phyloP scores from a whole-genome alignment of 1,139 yeast species.

The Insectozyma bohioensis region DNA sequence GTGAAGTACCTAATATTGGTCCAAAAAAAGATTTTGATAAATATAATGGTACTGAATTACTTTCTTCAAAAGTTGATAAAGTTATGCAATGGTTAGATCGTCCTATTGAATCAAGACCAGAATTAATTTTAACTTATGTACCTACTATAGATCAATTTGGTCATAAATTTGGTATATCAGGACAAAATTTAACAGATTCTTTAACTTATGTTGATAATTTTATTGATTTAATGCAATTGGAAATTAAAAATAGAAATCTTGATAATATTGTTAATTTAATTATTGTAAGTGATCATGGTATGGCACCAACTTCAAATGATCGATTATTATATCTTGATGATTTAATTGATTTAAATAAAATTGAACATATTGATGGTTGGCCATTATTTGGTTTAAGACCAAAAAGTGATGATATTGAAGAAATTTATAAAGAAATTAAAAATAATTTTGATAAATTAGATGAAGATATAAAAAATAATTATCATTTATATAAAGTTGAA shows the following conservation, averaged over 20 bases:
- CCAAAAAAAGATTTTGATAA: constrained; percentile 54
- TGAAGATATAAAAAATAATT: constrained; percentile 17
- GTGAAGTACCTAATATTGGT: constrained; percentile 63
- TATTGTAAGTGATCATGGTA: constrained; percentile 88
- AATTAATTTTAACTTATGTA: constrained; percentile 74
- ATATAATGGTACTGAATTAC: constrained; percentile 63
- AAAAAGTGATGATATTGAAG: constrained; percentile 25
- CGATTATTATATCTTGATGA: constrained; percentile 72
- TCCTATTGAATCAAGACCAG: constrained; percentile 59
- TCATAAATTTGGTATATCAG: constrained; percentile 67
- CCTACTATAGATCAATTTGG: constrained; percentile 80
- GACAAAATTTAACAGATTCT: constrained; percentile 54
- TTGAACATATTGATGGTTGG: constrained; percentile 81
- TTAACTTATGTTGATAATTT: constrained; percentile 65
- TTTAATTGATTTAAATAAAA: constrained; percentile 49
- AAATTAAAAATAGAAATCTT: constrained; percentile 54
- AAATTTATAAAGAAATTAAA: constrained; percentile 20
- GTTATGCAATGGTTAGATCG: constrained; percentile 68
- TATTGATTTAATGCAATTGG: constrained; percentile 48
- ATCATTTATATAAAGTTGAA: constrained; percentile 51
- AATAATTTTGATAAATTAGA: constrained; percentile 24
- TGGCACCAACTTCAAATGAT: constrained; percentile 80
- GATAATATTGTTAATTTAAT: constrained; percentile 68
- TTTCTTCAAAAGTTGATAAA: constrained; percentile 55
- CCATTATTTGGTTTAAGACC: constrained; percentile 83